A percentile compares a stretch with the other conserved stretches of the same genome.
phyloP scores from a whole-genome alignment of 208 protist species.

The Kentomonas sorsogonicus region DNA sequence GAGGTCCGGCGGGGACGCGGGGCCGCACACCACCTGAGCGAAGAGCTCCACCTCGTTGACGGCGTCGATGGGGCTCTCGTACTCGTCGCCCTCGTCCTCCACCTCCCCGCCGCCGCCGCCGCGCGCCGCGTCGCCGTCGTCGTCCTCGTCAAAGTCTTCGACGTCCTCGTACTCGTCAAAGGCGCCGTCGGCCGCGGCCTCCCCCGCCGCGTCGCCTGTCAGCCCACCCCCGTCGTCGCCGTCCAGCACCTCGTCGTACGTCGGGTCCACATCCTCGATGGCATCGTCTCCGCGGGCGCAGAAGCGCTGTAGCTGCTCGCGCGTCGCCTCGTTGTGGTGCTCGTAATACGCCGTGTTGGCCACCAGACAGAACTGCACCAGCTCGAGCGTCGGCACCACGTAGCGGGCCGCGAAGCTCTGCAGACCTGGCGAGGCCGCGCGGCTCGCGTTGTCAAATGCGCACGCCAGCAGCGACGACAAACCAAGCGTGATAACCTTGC shows the following conservation, averaged over 20 bases:
- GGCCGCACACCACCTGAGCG: slow-evolving; percentile 18
- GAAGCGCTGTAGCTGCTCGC: too few species aligned
- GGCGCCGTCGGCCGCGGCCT: slow-evolving; percentile 21
- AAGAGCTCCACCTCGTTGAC: slow-evolving; percentile 78
- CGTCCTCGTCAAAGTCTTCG: slow-evolving; percentile 29
- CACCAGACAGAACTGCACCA: slow-evolving; percentile 82
- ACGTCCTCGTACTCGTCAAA: slow-evolving; percentile 30
- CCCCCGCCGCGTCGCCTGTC: slow-evolving; percentile 8
- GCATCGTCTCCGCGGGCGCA: slow-evolving; percentile 17
- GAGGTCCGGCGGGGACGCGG: slow-evolving; percentile 14
- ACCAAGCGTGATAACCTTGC: slow-evolving; percentile 71
- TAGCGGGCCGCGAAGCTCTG: slow-evolving; percentile 33
- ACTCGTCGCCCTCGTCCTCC: slow-evolving; percentile 77
- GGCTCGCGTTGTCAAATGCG: slow-evolving; percentile 11
- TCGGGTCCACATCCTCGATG: too few species aligned
- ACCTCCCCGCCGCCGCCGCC: slow-evolving; percentile 14
- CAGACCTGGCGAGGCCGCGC: slow-evolving; percentile 9
- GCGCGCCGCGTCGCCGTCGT: slow-evolving; percentile 28
- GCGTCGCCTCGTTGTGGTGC: slow-evolving; percentile 21
- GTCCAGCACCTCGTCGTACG: slow-evolving; percentile 50
- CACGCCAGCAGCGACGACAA: slow-evolving; percentile 41
- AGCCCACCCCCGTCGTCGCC: too few species aligned
- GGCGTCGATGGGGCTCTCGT: slow-evolving; percentile 83
- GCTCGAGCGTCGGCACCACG: slow-evolving; percentile 24
- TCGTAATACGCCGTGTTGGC: slow-evolving; percentile 48